Percentiles rank a stretch among this genome's conserved stretches.
phyloP scores from a whole-genome alignment of 2,329 filamentous ascomycete species.

The Botrytis fabae region DNA sequence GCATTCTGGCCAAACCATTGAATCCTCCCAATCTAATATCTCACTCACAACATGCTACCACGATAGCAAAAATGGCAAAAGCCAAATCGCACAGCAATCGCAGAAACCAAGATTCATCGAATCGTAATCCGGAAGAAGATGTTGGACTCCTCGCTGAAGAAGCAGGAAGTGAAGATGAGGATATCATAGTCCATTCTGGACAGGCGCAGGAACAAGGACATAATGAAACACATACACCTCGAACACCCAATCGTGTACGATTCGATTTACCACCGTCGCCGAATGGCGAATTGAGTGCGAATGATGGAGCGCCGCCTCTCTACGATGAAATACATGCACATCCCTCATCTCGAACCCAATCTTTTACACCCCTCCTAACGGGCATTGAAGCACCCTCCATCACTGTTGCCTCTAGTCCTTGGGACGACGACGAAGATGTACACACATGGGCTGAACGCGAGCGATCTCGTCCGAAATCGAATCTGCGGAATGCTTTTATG shows the following conservation, averaged over 20 bases:
- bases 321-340: slow-evolving; percentile 36
- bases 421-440: slow-evolving; percentile 46
- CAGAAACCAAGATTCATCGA: slow-evolving; percentile 33
- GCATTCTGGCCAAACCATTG: slow-evolving; percentile 9
- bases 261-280: slow-evolving; percentile 39
- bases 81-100: slow-evolving; percentile 42
- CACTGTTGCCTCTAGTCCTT: slow-evolving; percentile 54
- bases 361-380: slow-evolving; percentile 67
- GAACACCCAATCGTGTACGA: slow-evolving; percentile 41
- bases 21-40: neutral
- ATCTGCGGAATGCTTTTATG: slow-evolving; percentile 89
- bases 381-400: slow-evolving; percentile 80
- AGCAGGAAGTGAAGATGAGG: slow-evolving; percentile 38
- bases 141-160: slow-evolving; percentile 43
- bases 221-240: slow-evolving; percentile 34
- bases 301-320: slow-evolving; percentile 48
- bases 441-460: slow-evolving; percentile 55
- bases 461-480: slow-evolving; percentile 72
- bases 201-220: slow-evolving; percentile 16
- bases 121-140: slow-evolving; percentile 42
- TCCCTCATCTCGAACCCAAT: slow-evolving; percentile 36
- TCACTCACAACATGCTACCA: slow-evolving; percentile 43
- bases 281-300: neutral
- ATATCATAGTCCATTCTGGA: slow-evolving; percentile 36
- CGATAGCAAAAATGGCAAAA: slow-evolving; percentile 47